Evolutionary conservation across 2,329 filamentous ascomycete species (phyloP).

Genomic region (Lasiodiplodia citricola): DNA sequence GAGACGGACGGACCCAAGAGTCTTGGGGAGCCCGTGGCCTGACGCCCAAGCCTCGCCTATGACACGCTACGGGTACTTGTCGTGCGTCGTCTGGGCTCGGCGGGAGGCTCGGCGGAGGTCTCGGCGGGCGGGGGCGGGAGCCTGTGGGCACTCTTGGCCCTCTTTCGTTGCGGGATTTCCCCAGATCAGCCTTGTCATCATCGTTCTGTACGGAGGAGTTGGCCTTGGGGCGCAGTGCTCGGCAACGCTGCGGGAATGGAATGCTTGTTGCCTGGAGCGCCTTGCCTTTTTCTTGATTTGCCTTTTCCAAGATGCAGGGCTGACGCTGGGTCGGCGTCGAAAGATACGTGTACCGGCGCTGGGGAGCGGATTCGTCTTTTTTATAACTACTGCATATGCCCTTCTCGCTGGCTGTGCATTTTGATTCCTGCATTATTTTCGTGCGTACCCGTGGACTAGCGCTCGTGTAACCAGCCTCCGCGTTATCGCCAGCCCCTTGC

Average conservation of each 20-base stretch:
- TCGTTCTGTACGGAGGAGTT: background rate
- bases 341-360: background rate
- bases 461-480: no score
- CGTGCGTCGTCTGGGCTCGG: constrained; percentile 4
- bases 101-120: constrained; percentile 26
- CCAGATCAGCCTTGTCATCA: background rate
- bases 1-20: background rate
- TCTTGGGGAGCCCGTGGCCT: background rate
- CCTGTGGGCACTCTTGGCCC: constrained; percentile 6
- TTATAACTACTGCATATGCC: background rate
- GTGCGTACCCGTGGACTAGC: no score
- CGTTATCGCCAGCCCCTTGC: no score
- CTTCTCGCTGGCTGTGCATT: no score
- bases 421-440: no score
- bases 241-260: background rate
- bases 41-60: background rate
- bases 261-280: background rate
- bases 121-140: constrained; percentile 11
- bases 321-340: background rate
- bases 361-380: background rate
- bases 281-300: background rate
- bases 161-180: background rate
- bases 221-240: background rate
- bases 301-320: background rate
- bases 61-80: background rate